Base-by-base conservation (phyloP, 352 stramenopile genomes). In the Phytophthora sp. region DNA sequence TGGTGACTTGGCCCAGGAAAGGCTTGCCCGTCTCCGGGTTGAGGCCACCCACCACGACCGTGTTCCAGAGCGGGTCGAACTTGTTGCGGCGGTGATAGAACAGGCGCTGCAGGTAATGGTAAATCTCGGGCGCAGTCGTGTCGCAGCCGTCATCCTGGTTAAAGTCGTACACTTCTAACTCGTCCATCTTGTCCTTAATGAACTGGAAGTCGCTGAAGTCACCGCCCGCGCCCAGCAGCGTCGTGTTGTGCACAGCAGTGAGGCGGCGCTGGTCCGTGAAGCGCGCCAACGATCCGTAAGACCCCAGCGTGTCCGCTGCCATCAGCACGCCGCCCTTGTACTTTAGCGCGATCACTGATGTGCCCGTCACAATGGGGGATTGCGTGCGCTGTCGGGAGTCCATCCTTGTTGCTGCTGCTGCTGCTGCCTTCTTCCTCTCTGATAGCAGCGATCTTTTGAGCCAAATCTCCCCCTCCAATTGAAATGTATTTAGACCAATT, bases 1-100 rank as follows among this genome's bases (percentile, higher is more conserved):
- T 98, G 73, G 97, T 98, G 7, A 99, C 90, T 42, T 96, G 91
- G n/a, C 97, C 97, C 39, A 99, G 88, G 79, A 99, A 95, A 11
- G 86, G 98, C 50, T 90, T 67, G 58, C 92, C 81, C 27, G 91
- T 96, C 71, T 97, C 88, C 24, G 92, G 88, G 55, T 95, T 86
- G 44, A 94, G 79, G 3, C 98, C 97, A n/a, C 94, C 98, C 50
- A 99, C 90, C 0, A 99, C 86, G 5, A 99, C 65, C 55, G 97
- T 98, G 84, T 99, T 99, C 97, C 97, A 99, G 24, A 99, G 88
- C 39, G 98, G 98, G 79, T 99, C 98, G 71, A 99, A 98, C 71
- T 99, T 99, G 79, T 98, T 99, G 70, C 98, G 90, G 66, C 97
- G 90, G 74, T 99, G 94, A 88, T 99, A 99, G 79, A 99, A 86